Evolutionary conservation across 352 stramenopile genomes (phyloP).

Genomic region (Phytopythium vexans): DNA sequence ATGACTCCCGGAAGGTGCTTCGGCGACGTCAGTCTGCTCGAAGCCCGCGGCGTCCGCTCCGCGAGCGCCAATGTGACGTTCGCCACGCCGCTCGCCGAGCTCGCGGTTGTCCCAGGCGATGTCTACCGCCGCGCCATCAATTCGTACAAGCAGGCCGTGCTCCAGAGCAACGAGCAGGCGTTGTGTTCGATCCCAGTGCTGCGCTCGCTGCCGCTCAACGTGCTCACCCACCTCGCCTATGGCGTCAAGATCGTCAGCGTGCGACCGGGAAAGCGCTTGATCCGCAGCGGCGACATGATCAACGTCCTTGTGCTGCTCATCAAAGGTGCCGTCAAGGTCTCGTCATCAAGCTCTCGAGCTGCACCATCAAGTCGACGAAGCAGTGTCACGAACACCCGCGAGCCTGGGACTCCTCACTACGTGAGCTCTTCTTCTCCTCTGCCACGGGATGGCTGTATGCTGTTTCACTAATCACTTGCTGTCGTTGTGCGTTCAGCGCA

Average conservation of each 20-base stretch:
- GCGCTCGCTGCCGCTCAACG: conserved; percentile 32
- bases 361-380: background rate
- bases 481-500: conserved; percentile 1
- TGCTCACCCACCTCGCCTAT: conserved; percentile 67
- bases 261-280: conserved; percentile 36
- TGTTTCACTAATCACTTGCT: conserved; percentile 4
- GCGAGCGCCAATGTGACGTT: conserved; percentile 70
- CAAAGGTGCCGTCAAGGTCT: conserved; percentile 65
- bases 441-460: too few relatives aligned
- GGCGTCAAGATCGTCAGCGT: conserved; percentile 43
- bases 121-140: conserved; percentile 69
- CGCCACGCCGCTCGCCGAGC: conserved; percentile 33
- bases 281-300: conserved; percentile 51
- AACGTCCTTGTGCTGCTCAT: conserved; percentile 61
- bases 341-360: conserved; percentile 12
- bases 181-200: conserved; percentile 55
- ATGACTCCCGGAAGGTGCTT: conserved; percentile 66
- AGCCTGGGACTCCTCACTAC: too few relatives aligned
- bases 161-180: conserved; percentile 47
- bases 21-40: conserved; percentile 70
- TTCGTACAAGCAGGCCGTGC: conserved; percentile 66
- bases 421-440: too few relatives aligned
- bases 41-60: conserved; percentile 42
- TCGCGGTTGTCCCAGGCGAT: conserved; percentile 54
- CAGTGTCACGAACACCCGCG: background rate